Base-by-base conservation (phyloP, 1,284 basidiomycete genomes). In the Marasmius oreades region DNA sequence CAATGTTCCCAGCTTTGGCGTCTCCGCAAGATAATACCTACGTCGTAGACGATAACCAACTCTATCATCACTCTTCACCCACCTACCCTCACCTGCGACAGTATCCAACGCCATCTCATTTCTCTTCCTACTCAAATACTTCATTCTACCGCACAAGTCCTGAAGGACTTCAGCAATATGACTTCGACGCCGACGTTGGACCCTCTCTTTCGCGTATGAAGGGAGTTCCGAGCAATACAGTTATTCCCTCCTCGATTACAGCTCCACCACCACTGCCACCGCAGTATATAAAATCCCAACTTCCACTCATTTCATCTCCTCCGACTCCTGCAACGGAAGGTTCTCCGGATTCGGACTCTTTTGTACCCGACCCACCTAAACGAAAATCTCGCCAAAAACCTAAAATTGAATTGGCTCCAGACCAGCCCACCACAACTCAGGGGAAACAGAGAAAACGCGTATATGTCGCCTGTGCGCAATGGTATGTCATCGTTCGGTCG, bases 401-500 rank as follows among this genome's bases (percentile, higher is more conserved):
- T 24, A 80, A 70, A 48, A 85, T 90, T 52, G 80, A 81, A 48
- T 78, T 88, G 46, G 81, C 85, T 1, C 75, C 84, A 10, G 83
- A 86, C 64, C 88, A 90, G 62, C 88, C 88, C 14, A 80, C 85
- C 39, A 90, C 88, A 2, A 87, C 86, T 0, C 86, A 90, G 67
- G 88, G 88, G 12, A 88, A 81, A 62, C 83, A 80, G 23, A 78
- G 88, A 18, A 79, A 82, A 24, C 77, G 88, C 47, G 88, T 90
- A n/a, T 90, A 83, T 63, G 85, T 90, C 37, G 88, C 88, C 34
- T 90, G 88, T 67, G 46, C 84, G 14, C 88, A 89, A 70, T 90
- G 88, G 88, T 87, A 58, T 50, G 78, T 72, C 33, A 56, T 39
- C 53, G 58, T 55, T 54, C 50, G 60, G 47, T 59, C 31, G 51